Evolutionary conservation across 345 rosid species (phyloP), one percentile per base, ranked within the genome.

Genomic region (Zanthoxylum bungeanum): DNA sequence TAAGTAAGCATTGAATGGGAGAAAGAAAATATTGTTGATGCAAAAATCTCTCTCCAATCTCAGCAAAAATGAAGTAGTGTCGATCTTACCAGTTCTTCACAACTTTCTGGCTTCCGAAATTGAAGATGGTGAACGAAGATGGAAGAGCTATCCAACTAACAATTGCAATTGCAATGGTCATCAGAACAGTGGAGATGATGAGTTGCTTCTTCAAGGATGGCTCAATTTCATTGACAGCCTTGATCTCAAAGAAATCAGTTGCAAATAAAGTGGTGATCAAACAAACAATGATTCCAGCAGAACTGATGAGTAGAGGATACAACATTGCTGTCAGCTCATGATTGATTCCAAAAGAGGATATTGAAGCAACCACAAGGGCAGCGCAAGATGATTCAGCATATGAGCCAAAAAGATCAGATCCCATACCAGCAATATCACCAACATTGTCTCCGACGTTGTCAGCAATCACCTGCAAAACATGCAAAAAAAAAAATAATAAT

Each of bases 361-460:
- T 89, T 59, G 94, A 89, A 68, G 94, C 91, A 60, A 89, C 90
- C 44, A 89, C 90, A 33, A 87, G 85, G 36, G 94, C 91, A 73
- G 94, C 94, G 80, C 94, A 89, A 5, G 94, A 89, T 60, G 94
- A 81, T 66, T 89, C 94, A 0, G 94, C 94, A 24, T 85, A 89
- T 12, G 91, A 89, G 44, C 94, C 91, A 65, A 89, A 89, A 42
- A 89, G 87, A 79, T 87, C 94, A 9, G 91, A 89, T 75, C 94
- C 91, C 94, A 89, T 90, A 49, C 93, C 93, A 67, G 96, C 96
- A 7, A 90, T 90, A 69, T 90, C 96, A 19, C 93, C 96, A 64
- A 90, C 93, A 77, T 90, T 90, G 28, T 90, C 96, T 74, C 93
- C 96, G 12, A 90, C 96, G 76, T 90, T 90, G 75, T 90, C 96